A percentile compares a stretch with the other conserved stretches of the same genome.
Evolutionary conservation across 345 rosid genomes (phyloP).

Genomic region (Kernera saxatilis): DNA sequence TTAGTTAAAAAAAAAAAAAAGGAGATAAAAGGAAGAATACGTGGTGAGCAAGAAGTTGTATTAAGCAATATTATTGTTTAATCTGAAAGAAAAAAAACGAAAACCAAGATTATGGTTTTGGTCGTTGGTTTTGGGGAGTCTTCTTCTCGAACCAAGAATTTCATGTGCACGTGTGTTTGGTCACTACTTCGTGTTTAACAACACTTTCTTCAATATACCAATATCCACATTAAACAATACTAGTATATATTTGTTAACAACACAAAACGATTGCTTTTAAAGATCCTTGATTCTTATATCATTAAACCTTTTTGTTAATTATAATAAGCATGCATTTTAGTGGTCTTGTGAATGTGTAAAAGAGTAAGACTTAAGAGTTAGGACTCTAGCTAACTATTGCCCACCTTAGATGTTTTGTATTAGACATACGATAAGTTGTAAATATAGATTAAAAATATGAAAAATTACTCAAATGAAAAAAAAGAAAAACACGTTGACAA

Average conservation of each 20-base stretch:
- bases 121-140: slow-evolving; percentile 32
- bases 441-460: background rate
- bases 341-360: background rate
- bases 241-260: background rate
- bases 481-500: too few relatives aligned
- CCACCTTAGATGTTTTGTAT: background rate
- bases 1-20: too few relatives aligned
- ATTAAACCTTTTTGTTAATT: background rate
- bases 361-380: background rate
- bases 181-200: slow-evolving; percentile 38
- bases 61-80: background rate
- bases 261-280: background rate
- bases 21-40: background rate
- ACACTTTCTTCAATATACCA: slow-evolving; percentile 12
- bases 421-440: background rate
- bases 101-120: slow-evolving; percentile 28
- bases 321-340: background rate
- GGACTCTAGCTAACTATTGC: background rate
- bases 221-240: background rate
- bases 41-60: slow-evolving; percentile 26
- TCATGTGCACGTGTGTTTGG: slow-evolving; percentile 39
- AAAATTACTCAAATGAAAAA: background rate
- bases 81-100: background rate
- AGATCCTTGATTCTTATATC: slow-evolving; percentile 10
- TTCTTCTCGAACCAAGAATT: slow-evolving; percentile 33